These are phyloP conservation scores for Globisporangium uncinulatum DNA, from an alignment of 352 stramenopile species.

Conservation along the genomic window DNA sequence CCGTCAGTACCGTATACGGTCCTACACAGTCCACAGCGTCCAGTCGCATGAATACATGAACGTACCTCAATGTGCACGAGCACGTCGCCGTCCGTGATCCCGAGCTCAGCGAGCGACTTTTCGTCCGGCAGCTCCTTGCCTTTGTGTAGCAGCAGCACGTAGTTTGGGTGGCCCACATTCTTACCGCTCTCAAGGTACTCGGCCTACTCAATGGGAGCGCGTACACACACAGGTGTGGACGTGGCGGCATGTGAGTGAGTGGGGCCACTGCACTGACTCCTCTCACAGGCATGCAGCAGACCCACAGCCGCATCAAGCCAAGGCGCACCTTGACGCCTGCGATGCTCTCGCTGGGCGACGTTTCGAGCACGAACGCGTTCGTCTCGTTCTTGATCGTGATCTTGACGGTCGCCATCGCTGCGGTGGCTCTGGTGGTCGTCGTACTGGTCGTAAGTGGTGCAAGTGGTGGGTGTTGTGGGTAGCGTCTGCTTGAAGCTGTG, in stretches of 20 bases:
- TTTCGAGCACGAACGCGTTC: slow-evolving; percentile 62
- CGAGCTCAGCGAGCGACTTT: slow-evolving; percentile 77
- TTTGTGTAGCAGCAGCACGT: slow-evolving; percentile 82
- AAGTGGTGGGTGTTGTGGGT: neutral
- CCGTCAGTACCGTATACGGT: neutral
- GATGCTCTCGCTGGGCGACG: slow-evolving; percentile 62
- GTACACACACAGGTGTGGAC: neutral
- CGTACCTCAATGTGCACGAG: slow-evolving; percentile 79
- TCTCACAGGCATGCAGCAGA: neutral
- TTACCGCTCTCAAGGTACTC: slow-evolving; percentile 75
- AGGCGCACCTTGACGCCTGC: slow-evolving; percentile 77
- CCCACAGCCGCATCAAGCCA: no score
- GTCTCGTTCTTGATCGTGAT: slow-evolving; percentile 80
- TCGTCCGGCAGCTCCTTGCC: slow-evolving; percentile 82
- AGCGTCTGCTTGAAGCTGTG: neutral
- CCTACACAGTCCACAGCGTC: neutral
- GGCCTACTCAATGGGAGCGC: slow-evolving; percentile 18
- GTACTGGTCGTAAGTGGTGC: neutral
- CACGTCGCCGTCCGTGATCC: slow-evolving; percentile 69
- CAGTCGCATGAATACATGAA: neutral
- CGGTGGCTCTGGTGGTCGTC: no score
- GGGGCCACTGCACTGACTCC: neutral
- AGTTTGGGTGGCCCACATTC: slow-evolving; percentile 59
- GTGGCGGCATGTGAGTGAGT: neutral
- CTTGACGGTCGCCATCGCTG: slow-evolving; percentile 46